phyloP scores from a whole-genome alignment of 495 filamentous ascomycete genomes.

The Mytilinidion resinicola region DNA sequence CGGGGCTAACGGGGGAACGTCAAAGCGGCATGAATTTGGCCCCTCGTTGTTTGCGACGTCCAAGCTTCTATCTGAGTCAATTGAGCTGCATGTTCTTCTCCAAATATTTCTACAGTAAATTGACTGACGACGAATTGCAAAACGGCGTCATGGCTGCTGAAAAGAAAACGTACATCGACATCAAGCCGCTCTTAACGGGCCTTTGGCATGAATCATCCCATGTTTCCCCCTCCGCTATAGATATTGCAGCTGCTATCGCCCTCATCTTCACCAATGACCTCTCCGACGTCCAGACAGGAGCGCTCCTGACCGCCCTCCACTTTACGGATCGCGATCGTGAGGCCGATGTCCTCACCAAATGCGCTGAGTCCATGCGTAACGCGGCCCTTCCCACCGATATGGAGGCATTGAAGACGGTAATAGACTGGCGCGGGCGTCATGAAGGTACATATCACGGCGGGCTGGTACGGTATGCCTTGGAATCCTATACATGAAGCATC shows the following conservation, averaged over 20 bases:
- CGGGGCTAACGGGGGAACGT: too few species aligned
- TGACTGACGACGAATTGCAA: too few species aligned
- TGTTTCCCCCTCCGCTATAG: slow-evolving; percentile 57
- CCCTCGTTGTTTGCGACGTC: too few species aligned
- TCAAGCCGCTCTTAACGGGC: slow-evolving; percentile 72
- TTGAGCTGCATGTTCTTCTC: too few species aligned
- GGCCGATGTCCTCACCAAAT: slow-evolving; percentile 73
- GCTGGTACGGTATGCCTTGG: slow-evolving; percentile 29
- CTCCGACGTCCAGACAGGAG: slow-evolving; percentile 73
- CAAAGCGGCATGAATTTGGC: too few species aligned
- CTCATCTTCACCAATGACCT: slow-evolving; percentile 82
- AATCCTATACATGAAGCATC: background rate
- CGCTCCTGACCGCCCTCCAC: slow-evolving; percentile 80
- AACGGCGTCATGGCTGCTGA: too few species aligned
- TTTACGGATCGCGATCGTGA: slow-evolving; percentile 74
- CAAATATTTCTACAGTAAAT: too few species aligned
- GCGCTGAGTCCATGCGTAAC: slow-evolving; percentile 60
- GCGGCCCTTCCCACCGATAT: slow-evolving; percentile 62
- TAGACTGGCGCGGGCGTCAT: slow-evolving; percentile 49
- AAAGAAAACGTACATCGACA: slow-evolving; percentile 45
- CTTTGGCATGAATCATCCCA: slow-evolving; percentile 59
- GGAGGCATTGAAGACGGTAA: slow-evolving; percentile 50
- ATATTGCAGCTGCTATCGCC: slow-evolving; percentile 81
- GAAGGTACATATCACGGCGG: slow-evolving; percentile 59
- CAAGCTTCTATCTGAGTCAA: too few species aligned